Conservation (phyloP, 1,284 basidiomycete genomes). For the Leccinum pachyderme region DNA sequence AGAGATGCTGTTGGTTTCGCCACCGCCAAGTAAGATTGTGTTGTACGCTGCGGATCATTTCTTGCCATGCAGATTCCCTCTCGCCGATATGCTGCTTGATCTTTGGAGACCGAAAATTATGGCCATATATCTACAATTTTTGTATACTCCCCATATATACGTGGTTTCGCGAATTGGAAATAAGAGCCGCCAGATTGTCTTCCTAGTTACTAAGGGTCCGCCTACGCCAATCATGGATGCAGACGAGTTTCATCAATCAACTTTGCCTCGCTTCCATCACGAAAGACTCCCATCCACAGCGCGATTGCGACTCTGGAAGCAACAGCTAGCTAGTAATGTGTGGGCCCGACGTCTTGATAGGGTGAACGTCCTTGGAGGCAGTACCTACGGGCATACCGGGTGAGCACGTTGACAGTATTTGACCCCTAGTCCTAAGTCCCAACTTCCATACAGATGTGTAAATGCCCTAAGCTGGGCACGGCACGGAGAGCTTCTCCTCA, state of each 20-base stretch:
- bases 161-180: not conserved
- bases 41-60: not conserved
- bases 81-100: constrained; percentile 18
- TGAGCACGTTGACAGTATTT: constrained; percentile 29
- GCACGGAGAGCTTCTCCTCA: constrained; percentile 72
- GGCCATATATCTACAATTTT: not conserved
- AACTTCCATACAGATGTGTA: constrained; percentile 56
- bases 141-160: not conserved
- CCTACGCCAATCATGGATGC: constrained; percentile 17
- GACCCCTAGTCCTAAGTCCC: not conserved
- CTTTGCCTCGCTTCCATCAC: constrained; percentile 1
- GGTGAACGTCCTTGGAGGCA: constrained; percentile 64
- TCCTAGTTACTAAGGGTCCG: not conserved
- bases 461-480: constrained; percentile 85
- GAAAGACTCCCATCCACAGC: constrained; percentile 24
- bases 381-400: constrained; percentile 63
- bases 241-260: constrained; percentile 5
- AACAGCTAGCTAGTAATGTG: constrained; percentile 22
- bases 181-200: not conserved
- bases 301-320: constrained; percentile 24
- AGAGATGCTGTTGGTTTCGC: constrained; percentile 89
- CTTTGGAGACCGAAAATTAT: not conserved
- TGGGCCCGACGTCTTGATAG: constrained; percentile 41
- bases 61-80: constrained; percentile 8
- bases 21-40: constrained; percentile 15